Base-by-base conservation (phyloP, 1,139 yeast genomes). In the Geotrichum candidum region DNA sequence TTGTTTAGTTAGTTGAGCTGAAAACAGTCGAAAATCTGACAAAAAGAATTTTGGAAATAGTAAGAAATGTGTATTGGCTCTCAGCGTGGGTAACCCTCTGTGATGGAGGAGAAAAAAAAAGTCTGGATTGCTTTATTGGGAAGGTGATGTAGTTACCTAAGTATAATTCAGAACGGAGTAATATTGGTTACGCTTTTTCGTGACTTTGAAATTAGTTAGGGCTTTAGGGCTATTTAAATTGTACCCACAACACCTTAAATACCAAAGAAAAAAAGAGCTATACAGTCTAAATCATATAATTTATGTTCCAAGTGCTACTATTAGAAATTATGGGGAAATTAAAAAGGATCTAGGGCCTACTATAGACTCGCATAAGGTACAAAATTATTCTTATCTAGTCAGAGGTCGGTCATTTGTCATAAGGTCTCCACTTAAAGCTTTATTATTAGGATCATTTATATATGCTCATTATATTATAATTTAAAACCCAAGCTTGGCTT, bases 1-100 rank as follows among this genome's bases (percentile, higher is more conserved):
- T 57, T 57, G 60, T 59, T 53, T 33, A 29, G 59, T 41, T 53
- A 51, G 56, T 56, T 57, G 57, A 56, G 57, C 57, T 56, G 57
- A 54, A 51, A 60, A 56, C 56, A 51, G 58, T 52, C 59, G 38
- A 52, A 59, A 60, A 55, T 48, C 46, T 48, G 13, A 35, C 48
- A 41, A 46, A 33, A 55, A 55, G 58, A 46, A 55, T 55, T 55
- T 55, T 55, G 58, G 53, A 48, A 54, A 35, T 41, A 41, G 48
- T 41, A 41, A 41, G 48, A 41, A 41, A 41, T 41, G 48, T 41
- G 22, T 55, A 55, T 23, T 27, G 46, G 23, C 31, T 55, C 51
- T 27, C 35, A 46, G 46, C 50, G 45, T 29, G 57, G 57, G 57
- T 55, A 46, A 55, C 53, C 53, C n/a, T 54, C 31, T 35, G 41